Conservation (phyloP, 305 asterid genomes). For the Plantago coronopus region DNA sequence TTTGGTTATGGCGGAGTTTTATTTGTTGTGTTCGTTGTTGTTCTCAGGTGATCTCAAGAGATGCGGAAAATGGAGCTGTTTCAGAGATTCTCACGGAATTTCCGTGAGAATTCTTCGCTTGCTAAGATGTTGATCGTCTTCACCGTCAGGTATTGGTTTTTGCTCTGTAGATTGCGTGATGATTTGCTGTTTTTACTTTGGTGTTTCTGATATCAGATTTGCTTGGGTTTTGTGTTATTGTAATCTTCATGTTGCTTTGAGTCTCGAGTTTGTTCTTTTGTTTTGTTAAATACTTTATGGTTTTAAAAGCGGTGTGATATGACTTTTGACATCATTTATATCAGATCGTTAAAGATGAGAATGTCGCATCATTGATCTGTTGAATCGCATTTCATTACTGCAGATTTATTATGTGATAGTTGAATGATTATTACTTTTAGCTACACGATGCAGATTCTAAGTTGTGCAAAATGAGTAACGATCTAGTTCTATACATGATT, state of each 20-base stretch:
- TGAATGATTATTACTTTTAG: background rate
- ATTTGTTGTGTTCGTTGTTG: slow-evolving; percentile 1
- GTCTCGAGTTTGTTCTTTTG: background rate
- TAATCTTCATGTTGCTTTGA: background rate
- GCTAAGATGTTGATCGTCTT: slow-evolving; percentile 58
- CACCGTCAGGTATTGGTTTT: slow-evolving; percentile 52
- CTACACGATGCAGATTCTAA: background rate
- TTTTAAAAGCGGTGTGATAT: background rate
- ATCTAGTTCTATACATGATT: background rate
- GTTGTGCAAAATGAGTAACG: background rate
- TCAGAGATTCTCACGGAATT: slow-evolving; percentile 50
- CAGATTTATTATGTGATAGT: background rate
- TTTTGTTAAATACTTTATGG: background rate
- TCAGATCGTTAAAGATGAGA: background rate
- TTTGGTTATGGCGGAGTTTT: background rate
- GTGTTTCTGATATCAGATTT: slow-evolving; percentile 6
- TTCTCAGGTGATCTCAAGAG: slow-evolving; percentile 30
- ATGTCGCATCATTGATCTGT: background rate
- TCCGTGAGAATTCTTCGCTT: slow-evolving; percentile 57
- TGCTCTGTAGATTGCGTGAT: background rate
- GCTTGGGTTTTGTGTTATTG: slow-evolving; percentile 10
- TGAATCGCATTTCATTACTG: background rate
- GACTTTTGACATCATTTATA: background rate
- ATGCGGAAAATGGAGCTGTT: slow-evolving; percentile 47
- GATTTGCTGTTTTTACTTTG: background rate